Percentiles rank a stretch among this genome's conserved stretches.
phyloP scores from a whole-genome alignment of 768 basidiomycete genomes.

The Cubamyces lactineus region DNA sequence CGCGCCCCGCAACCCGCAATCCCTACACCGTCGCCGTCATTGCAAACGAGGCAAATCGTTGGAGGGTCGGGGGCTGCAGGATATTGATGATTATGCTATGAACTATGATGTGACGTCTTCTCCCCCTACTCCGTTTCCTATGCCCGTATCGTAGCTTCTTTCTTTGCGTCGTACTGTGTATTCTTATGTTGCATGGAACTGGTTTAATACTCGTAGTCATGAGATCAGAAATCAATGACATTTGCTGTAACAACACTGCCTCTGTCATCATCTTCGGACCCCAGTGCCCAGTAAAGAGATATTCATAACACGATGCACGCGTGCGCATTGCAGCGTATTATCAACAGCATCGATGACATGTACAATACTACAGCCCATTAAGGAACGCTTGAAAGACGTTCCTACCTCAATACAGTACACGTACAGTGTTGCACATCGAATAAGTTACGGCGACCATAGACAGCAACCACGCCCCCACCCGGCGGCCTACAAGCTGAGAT shows the following conservation, averaged over 20 bases:
- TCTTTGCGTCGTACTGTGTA: conserved; percentile 17
- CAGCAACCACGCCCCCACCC: too few species aligned
- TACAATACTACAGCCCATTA: too few species aligned
- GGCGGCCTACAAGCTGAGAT: too few species aligned
- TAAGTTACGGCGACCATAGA: too few species aligned
- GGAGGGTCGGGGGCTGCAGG: conserved; percentile 34
- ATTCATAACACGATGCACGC: too few species aligned
- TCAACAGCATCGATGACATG: too few species aligned
- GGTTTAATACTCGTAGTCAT: conserved; percentile 16
- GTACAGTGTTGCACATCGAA: too few species aligned
- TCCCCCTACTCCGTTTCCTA: conserved; percentile 22
- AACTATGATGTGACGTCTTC: conserved; percentile 7
- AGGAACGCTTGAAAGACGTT: too few species aligned
- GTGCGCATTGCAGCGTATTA: too few species aligned
- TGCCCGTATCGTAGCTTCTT: conserved; percentile 20
- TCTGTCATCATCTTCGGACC: background rate
- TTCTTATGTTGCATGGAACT: conserved; percentile 25
- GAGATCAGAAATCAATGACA: conserved; percentile 1
- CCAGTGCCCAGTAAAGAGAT: too few species aligned
- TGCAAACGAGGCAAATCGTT: conserved; percentile 39
- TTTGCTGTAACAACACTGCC: background rate
- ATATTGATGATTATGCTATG: conserved; percentile 20
- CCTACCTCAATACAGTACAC: too few species aligned
- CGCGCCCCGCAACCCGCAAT: conserved; percentile 35
- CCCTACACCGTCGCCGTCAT: conserved; percentile 36